Percentiles rank a stretch among this genome's conserved stretches.
Conservation (phyloP, 805 yeast genomes). For the Candida patagonica region DNA sequence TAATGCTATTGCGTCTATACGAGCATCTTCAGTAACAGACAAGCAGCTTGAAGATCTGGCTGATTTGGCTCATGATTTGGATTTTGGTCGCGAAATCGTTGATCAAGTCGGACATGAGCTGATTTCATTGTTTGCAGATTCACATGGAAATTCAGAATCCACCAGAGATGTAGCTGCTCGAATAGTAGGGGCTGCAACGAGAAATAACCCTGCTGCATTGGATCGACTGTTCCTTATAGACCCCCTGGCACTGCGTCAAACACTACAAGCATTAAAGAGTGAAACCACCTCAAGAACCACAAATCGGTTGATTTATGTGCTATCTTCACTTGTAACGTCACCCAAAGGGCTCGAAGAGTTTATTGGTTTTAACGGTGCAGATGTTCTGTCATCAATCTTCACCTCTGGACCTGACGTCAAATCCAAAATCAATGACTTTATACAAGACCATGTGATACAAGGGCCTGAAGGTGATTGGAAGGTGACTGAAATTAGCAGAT, state of each 20-base stretch:
- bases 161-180: conserved; percentile 45
- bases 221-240: conserved; percentile 6
- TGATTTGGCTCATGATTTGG: conserved; percentile 53
- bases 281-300: conserved; percentile 14
- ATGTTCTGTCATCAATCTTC: conserved; percentile 1
- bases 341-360: conserved; percentile 14
- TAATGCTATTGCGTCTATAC: conserved; percentile 1
- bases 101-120: conserved; percentile 22
- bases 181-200: conserved; percentile 54
- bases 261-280: conserved; percentile 5
- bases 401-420: conserved; percentile 2
- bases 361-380: conserved; percentile 1
- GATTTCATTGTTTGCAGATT: conserved; percentile 6
- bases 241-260: conserved; percentile 1
- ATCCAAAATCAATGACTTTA: conserved; percentile 5
- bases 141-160: not conserved
- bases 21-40: conserved; percentile 9
- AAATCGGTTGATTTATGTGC: conserved; percentile 19
- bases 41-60: conserved; percentile 35
- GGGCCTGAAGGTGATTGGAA: not conserved
- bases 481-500: conserved; percentile 1
- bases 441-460: conserved; percentile 2
- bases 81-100: conserved; percentile 42
- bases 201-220: conserved; percentile 63
- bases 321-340: conserved; percentile 17